phyloP scores from a whole-genome alignment of 495 filamentous ascomycete species.

The Paragyromitra xinjiangensis region DNA sequence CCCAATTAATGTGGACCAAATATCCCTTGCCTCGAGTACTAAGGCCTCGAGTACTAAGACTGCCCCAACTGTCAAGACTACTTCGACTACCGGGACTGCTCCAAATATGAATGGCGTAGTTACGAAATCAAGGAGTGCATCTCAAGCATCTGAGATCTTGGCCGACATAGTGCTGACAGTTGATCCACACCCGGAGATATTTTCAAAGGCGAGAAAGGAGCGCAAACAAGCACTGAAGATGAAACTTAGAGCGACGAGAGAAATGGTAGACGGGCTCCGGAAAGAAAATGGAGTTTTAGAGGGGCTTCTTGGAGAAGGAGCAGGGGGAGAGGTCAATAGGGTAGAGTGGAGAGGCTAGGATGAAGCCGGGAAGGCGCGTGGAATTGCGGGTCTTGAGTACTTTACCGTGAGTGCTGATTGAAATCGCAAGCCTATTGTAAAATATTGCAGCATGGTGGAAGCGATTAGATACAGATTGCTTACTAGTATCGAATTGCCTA shows the following conservation, averaged over 20 bases:
- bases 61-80: background rate
- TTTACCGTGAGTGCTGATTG: background rate
- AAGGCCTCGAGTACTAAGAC: constrained; percentile 1
- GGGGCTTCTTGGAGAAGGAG: constrained; percentile 32
- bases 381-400: background rate
- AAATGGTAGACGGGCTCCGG: constrained; percentile 47
- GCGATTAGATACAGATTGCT: background rate
- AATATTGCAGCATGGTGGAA: background rate
- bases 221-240: constrained; percentile 50
- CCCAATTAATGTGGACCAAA: constrained; percentile 2
- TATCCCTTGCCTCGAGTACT: constrained; percentile 28
- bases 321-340: background rate
- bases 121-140: constrained; percentile 17
- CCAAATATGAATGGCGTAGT: constrained; percentile 1
- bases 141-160: constrained; percentile 13
- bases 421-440: background rate
- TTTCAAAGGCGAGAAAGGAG: constrained; percentile 40
- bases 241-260: constrained; percentile 43
- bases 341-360: constrained; percentile 14
- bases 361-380: background rate
- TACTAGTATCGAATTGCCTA: background rate
- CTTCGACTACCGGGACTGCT: constrained; percentile 1
- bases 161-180: constrained; percentile 5
- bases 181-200: constrained; percentile 29
- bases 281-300: constrained; percentile 49